phyloP scores from a whole-genome alignment of 441 rosid species.

The Raphanus hybrid region DNA sequence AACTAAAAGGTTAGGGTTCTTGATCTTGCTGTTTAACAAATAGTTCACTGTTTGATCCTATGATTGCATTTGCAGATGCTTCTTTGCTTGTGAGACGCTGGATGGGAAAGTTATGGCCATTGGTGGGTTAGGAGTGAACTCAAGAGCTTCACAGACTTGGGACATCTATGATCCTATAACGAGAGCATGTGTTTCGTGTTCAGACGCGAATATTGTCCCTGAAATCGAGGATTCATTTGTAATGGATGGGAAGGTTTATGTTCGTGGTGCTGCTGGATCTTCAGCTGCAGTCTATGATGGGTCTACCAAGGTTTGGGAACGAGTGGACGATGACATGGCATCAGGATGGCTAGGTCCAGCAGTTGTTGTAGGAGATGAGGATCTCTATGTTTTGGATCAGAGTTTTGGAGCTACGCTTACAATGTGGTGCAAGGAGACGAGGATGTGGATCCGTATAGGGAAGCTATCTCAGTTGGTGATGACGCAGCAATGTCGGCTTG shows the following conservation, averaged over 20 bases:
- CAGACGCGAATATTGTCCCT: constrained; percentile 49
- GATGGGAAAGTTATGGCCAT: constrained; percentile 67
- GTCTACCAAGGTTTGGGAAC: constrained; percentile 61
- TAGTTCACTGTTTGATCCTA: neutral
- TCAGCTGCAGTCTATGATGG: constrained; percentile 61
- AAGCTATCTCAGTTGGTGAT: constrained; percentile 66
- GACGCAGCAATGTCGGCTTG: constrained; percentile 76
- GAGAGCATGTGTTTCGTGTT: constrained; percentile 51
- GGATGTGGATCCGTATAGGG: constrained; percentile 71
- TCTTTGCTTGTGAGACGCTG: constrained; percentile 72
- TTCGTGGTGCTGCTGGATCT: constrained; percentile 52
- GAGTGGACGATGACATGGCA: constrained; percentile 61
- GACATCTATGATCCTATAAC: constrained; percentile 63
- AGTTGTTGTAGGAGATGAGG: constrained; percentile 57
- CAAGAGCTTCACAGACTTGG: constrained; percentile 60
- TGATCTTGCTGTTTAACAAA: neutral
- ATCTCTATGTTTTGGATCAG: constrained; percentile 76
- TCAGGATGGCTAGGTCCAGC: constrained; percentile 93
- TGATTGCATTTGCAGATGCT: constrained; percentile 54
- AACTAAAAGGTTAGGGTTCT: constrained; percentile 54
- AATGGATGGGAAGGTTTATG: constrained; percentile 67
- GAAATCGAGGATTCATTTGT: constrained; percentile 74
- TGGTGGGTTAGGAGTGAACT: constrained; percentile 67
- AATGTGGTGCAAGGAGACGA: constrained; percentile 64
- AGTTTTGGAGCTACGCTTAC: constrained; percentile 74